These are phyloP conservation scores for Lodderomyces metapsilosis DNA, from an alignment of 1,139 yeast species.

Conservation along the genomic window DNA sequence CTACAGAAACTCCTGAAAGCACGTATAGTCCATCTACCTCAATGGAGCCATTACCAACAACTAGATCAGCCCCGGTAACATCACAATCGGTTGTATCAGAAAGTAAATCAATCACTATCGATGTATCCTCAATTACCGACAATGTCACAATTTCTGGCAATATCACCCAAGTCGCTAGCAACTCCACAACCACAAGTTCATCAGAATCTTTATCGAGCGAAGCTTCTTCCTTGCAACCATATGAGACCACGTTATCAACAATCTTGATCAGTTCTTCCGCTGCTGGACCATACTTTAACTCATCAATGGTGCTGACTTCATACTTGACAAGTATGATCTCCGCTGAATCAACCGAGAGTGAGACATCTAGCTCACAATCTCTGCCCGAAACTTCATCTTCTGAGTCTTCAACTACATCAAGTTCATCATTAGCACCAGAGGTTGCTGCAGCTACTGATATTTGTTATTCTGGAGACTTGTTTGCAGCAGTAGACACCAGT, in stretches of 20 bases:
- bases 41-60: slow-evolving; percentile 19
- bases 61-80: slow-evolving; percentile 27
- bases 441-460: slow-evolving; percentile 3
- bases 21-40: slow-evolving; percentile 19
- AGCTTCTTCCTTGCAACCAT: background rate
- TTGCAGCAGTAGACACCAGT: slow-evolving; percentile 46
- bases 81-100: slow-evolving; percentile 20
- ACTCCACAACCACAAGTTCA: slow-evolving; percentile 1
- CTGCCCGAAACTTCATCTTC: background rate
- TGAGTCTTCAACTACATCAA: slow-evolving; percentile 2
- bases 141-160: slow-evolving; percentile 11
- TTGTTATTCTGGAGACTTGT: slow-evolving; percentile 40
- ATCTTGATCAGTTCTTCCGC: background rate
- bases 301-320: background rate
- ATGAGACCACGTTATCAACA: slow-evolving; percentile 3
- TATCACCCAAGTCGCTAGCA: background rate
- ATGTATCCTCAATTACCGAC: slow-evolving; percentile 13
- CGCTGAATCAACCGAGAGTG: background rate
- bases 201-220: background rate
- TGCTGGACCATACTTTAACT: slow-evolving; percentile 1
- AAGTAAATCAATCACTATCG: slow-evolving; percentile 15
- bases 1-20: slow-evolving; percentile 24
- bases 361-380: background rate
- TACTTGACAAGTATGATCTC: background rate
- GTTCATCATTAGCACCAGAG: background rate